Evolutionary conservation across 306 rosid genomes (phyloP), one percentile per base, ranked within the genome.

Genomic region (Delonix regia): DNA sequence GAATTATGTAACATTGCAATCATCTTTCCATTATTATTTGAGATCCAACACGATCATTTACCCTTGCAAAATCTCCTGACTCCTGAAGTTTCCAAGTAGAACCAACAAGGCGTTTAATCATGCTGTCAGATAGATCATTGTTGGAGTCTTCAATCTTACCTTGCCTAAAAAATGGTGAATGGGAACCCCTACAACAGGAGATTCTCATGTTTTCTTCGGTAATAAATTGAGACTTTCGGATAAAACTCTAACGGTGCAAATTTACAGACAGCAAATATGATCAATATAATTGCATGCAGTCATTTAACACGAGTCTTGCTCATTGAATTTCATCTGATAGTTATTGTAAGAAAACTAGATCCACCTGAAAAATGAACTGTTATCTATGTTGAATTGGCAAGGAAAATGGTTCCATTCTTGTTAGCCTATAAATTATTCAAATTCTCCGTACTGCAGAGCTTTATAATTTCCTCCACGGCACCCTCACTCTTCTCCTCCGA

Each of bases 61-160:
- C 7, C 7, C 6, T 19, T 48, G 15, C 7, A 16, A 48, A 48
- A 7, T 48, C 53, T 14, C 19, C 53, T 48, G 53, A 48, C 11
- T 52, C 25, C 34, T 56, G 3, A 22, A 56, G 63, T 56, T 56
- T 56, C 16, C 22, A 24, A 56, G 16, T 11, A 24, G 61, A 53
- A 53, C 30, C 61, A 53, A 14, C 61, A 14, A 75, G 59, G n/a
- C 76, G 76, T 4, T 19, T 52, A 49, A 18, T 81, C 74, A 53
- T 21, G 24, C 19, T 44, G 53, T 33, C n/a, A 67, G 80, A 77
- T 1, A 56, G 80, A 47, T 73, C 9, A n/a, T 78, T 66, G 1
- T 21, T 53, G 19, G 55, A 77, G 24, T 84, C 85, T 30, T 80
- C 87, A 10, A 51, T 61, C 62, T 80, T 2, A 1, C 84, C 82